These are phyloP conservation scores for Talaromyces adpressus DNA, from an alignment of 495 filamentous ascomycete genomes.

Conservation along the genomic window DNA sequence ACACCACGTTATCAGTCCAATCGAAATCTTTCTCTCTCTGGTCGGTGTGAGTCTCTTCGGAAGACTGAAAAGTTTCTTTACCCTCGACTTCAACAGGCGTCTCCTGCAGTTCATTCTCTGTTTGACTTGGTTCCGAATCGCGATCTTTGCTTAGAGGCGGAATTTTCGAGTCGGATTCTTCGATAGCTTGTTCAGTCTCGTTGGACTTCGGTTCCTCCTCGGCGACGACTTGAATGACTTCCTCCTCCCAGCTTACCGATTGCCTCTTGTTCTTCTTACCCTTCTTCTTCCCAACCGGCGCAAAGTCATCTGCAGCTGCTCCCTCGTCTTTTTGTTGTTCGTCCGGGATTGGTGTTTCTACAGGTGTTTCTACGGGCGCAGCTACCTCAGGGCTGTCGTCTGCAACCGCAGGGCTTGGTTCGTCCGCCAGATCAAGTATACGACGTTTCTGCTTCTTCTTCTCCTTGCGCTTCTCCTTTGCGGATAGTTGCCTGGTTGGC, in stretches of 20 bases:
- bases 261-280: conserved; percentile 32
- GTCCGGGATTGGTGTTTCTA: background rate
- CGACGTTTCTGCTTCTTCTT: conserved; percentile 38
- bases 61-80: conserved; percentile 43
- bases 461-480: conserved; percentile 37
- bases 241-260: conserved; percentile 11
- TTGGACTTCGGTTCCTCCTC: background rate
- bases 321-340: background rate
- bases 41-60: conserved; percentile 31
- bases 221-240: conserved; percentile 1
- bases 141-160: conserved; percentile 13
- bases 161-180: background rate
- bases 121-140: background rate
- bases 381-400: conserved; percentile 16
- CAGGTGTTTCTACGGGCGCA: background rate
- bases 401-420: background rate
- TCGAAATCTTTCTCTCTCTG: conserved; percentile 30
- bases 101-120: conserved; percentile 15
- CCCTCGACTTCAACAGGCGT: conserved; percentile 41
- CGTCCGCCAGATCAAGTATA: conserved; percentile 12
- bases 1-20: conserved; percentile 45
- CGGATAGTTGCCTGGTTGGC: conserved; percentile 24
- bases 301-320: conserved; percentile 14
- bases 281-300: conserved; percentile 43
- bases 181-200: background rate